phyloP scores from a whole-genome alignment of 1,139 yeast genomes.

The Sporopachydermia cereana region DNA sequence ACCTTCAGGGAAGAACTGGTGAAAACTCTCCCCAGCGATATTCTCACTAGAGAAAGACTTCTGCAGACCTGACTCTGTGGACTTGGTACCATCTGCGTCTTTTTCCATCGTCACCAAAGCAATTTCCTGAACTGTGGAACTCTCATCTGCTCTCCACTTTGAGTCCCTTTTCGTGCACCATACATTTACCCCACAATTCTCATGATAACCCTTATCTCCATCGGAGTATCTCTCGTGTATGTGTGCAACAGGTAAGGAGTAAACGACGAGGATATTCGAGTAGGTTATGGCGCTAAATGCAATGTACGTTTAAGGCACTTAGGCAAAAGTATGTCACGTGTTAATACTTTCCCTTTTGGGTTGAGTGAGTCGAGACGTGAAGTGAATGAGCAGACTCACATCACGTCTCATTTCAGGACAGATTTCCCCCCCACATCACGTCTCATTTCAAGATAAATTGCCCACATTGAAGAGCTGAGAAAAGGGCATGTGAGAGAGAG shows the following conservation, averaged over 20 bases:
- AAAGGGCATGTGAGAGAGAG: too few relatives aligned
- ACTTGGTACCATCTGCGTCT: neutral
- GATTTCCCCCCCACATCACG: too few relatives aligned
- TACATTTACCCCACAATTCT: too few relatives aligned
- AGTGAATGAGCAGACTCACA: too few relatives aligned
- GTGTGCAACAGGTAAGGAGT: neutral
- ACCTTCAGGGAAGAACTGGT: conserved; percentile 4
- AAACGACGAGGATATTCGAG: neutral
- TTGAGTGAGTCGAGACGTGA: too few relatives aligned
- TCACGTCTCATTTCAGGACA: too few relatives aligned
- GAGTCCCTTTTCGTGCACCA: too few relatives aligned
- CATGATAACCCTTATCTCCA: neutral
- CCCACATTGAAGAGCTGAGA: too few relatives aligned
- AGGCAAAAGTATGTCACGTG: too few relatives aligned
- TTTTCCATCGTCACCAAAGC: neutral
- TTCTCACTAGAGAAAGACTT: conserved; percentile 1
- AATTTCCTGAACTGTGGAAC: conserved; percentile 7
- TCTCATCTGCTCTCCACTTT: conserved; percentile 4
- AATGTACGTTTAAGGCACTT: too few relatives aligned
- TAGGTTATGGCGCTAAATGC: neutral
- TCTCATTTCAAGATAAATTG: too few relatives aligned
- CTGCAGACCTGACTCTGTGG: neutral
- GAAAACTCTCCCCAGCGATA: neutral
- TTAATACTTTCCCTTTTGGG: too few relatives aligned
- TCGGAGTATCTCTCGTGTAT: neutral